Evolutionary conservation across 805 yeast species (phyloP), one percentile per base, ranked within the genome.

Genomic region (Pichia phayaonensis): DNA sequence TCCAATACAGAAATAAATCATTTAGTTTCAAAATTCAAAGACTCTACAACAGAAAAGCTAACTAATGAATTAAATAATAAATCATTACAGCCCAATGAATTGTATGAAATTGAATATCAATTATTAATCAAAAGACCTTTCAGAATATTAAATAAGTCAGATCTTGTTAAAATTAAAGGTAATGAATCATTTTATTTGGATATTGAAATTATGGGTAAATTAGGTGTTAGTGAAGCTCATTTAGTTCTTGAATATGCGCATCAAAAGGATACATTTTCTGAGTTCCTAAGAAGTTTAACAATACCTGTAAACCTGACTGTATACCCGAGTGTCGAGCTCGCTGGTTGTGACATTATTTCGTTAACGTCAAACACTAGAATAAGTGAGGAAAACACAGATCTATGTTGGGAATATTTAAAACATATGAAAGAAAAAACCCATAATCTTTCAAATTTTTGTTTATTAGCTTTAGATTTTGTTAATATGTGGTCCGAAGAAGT

Each of bases 401-500:
- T 52, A 24, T 62, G 65, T 29, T 64, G 69, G 69, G 50, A 50
- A 21, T 70, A 72, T 38, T 54, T 72, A 39, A 49, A 59, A 15
- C 59, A 60, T 40, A 60, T 74, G 55, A 56, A 64, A 8, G 49
- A 46, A 8, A 52, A 64, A 36, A 66, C 65, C 8, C 63, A 69
- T 21, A 67, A 66, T 8, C 63, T 74, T 46, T 68, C 77, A 3
- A 81, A 80, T 45, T 87, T 75, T 63, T 82, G 84, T 54, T 66
- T 85, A 44, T 68, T 86, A 48, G 73, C 88, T 1, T 60, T 92
- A 15, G 98, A 94, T 62, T 66, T 94, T 51, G 76, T 89, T 56
- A 92, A 94, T 63, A 74, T 86, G 2, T 90, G 96, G 94, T 73
- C 77, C 8, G 83, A 82, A 45, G 75, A 76, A 27, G 65, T 79